Conservation (phyloP, 441 rosid genomes). For the Bocquillonia castaneifolia region DNA sequence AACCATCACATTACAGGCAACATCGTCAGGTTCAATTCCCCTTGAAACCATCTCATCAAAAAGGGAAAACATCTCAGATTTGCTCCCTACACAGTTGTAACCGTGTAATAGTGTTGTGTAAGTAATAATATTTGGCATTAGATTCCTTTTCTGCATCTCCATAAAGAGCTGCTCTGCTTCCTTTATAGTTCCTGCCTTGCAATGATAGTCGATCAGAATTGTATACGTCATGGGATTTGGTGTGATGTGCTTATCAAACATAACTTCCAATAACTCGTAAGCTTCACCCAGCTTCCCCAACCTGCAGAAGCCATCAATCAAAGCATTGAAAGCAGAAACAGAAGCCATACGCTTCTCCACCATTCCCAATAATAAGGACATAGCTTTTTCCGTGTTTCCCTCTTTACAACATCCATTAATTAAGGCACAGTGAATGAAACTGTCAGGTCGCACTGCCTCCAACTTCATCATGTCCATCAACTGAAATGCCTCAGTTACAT, state of each 20-base stretch:
- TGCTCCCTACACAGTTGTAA: conserved; percentile 44
- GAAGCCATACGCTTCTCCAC: conserved; percentile 51
- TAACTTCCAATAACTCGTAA: conserved; percentile 36
- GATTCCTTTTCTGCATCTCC: conserved; percentile 53
- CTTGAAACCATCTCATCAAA: conserved; percentile 56
- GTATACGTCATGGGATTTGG: conserved; percentile 69
- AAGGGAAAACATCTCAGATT: conserved; percentile 47
- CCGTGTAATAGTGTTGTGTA: conserved; percentile 61
- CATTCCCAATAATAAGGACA: conserved; percentile 48
- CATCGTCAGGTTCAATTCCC: conserved; percentile 54
- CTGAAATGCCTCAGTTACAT: conserved; percentile 50
- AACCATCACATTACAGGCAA: conserved; percentile 42
- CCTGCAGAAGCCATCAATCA: conserved; percentile 57
- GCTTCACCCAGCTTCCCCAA: conserved; percentile 52
- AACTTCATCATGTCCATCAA: conserved; percentile 49
- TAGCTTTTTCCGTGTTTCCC: conserved; percentile 37
- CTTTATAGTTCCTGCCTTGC: conserved; percentile 57
- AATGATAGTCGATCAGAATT: conserved; percentile 60
- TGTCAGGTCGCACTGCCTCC: conserved; percentile 60
- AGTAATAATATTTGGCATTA: conserved; percentile 61
- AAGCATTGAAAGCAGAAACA: conserved; percentile 49
- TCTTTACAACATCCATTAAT: conserved; percentile 54
- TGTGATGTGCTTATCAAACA: conserved; percentile 44
- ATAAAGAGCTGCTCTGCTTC: conserved; percentile 55
- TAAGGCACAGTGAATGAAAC: conserved; percentile 45